Evolutionary conservation across 176 grass and related monocot genomes (phyloP).

Genomic region (Juncus inflexus): DNA sequence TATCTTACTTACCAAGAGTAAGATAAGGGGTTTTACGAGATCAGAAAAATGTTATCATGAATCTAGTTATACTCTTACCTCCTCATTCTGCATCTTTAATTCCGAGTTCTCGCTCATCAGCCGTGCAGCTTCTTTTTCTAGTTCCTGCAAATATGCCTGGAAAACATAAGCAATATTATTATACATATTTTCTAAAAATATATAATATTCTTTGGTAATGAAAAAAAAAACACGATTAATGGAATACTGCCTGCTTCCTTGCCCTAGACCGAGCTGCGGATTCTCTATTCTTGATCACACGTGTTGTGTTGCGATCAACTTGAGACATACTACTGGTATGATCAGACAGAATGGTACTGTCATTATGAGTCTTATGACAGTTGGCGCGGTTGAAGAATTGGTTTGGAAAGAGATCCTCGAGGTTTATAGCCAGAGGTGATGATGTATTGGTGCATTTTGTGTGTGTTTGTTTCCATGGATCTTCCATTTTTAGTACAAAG

Average conservation of each 20-base stretch:
- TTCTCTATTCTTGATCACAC: constrained; percentile 81
- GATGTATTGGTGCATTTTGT: too few species aligned
- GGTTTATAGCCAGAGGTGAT: too few species aligned
- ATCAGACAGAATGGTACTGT: too few species aligned
- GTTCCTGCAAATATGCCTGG: constrained; percentile 3
- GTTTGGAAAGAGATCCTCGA: too few species aligned
- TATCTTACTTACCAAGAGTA: too few species aligned
- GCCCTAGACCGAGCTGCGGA: constrained; percentile 63
- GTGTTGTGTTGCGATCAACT: constrained; percentile 43
- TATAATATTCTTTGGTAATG: neutral
- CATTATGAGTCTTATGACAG: too few species aligned
- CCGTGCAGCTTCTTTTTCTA: neutral
- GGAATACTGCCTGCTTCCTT: constrained; percentile 43
- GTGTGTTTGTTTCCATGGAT: too few species aligned
- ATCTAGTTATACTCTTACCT: neutral
- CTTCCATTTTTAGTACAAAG: too few species aligned
- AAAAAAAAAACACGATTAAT: neutral
- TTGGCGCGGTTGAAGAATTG: too few species aligned
- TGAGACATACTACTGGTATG: neutral
- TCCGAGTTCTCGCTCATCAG: constrained; percentile 6
- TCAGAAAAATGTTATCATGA: too few species aligned
- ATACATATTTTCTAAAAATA: neutral
- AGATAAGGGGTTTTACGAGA: too few species aligned
- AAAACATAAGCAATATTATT: neutral
- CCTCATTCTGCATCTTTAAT: neutral